Conservation (phyloP, 2,329 filamentous ascomycete species). For the Fusarium brachygibbosum region DNA sequence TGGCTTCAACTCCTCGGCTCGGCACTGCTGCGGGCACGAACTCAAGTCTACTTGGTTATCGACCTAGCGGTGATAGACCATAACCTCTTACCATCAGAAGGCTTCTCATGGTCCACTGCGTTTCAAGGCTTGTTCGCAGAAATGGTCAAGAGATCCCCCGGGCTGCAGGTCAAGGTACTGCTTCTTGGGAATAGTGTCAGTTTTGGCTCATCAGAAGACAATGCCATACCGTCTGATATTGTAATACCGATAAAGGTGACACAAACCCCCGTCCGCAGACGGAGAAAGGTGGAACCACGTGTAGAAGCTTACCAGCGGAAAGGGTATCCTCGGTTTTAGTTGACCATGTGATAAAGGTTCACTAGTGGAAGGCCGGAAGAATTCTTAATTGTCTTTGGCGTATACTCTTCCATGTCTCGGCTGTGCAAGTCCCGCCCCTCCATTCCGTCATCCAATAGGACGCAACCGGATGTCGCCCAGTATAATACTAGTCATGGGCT, state of each 20-base stretch:
- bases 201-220: not conserved
- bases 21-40: not conserved
- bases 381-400: too few species aligned
- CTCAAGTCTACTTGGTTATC: not conserved
- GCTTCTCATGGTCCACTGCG: not conserved
- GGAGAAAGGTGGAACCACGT: not conserved
- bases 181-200: not conserved
- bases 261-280: not conserved
- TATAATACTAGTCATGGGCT: fast-evolving
- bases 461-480: fast-evolving
- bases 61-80: not conserved
- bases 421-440: not conserved
- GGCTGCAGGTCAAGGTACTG: not conserved
- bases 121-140: not conserved
- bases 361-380: not conserved
- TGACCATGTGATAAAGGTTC: too few species aligned
- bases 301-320: not conserved
- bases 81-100: not conserved
- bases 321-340: not conserved
- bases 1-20: not conserved
- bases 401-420: not conserved
- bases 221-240: not conserved
- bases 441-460: not conserved
- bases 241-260: conserved; percentile 1
- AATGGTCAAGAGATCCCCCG: not conserved